A percentile compares a stretch with the other conserved stretches of the same genome.
These are phyloP conservation scores for Tanacetum coccineum DNA, from an alignment of 129 eudicot genomes.

Conservation along the genomic window DNA sequence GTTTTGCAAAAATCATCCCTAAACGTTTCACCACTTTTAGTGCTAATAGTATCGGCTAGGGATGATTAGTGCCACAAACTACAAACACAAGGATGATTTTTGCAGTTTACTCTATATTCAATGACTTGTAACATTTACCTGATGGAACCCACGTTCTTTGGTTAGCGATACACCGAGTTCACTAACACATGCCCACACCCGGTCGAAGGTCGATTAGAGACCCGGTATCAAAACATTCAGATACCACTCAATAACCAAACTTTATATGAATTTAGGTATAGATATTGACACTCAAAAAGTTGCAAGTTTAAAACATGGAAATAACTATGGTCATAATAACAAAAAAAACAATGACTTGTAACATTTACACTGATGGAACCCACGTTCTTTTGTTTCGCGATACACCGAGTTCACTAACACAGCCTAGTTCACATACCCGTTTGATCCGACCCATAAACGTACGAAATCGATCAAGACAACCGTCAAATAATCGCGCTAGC, in stretches of 20 bases:
- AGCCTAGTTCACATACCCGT: constrained; percentile 92
- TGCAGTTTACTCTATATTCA: too few relatives aligned
- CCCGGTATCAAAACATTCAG: too few relatives aligned
- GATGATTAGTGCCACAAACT: too few relatives aligned
- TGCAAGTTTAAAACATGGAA: too few relatives aligned
- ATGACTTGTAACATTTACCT: constrained; percentile 40
- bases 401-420: constrained; percentile 75
- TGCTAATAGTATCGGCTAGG: too few relatives aligned
- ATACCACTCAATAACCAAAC: too few relatives aligned
- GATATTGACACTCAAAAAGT: too few relatives aligned
- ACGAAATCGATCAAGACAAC: constrained; percentile 65
- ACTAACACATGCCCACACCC: constrained; percentile 72
- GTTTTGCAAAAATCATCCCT: too few relatives aligned
- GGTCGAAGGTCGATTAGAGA: too few relatives aligned
- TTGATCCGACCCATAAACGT: constrained; percentile 91
- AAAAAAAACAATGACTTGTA: not conserved
- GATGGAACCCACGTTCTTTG: constrained; percentile 79
- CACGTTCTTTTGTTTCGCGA: constrained; percentile 54
- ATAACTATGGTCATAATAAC: not conserved
- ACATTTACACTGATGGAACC: constrained; percentile 89
- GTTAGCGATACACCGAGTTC: constrained; percentile 78
- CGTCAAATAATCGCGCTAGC: constrained; percentile 53
- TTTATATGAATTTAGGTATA: too few relatives aligned
- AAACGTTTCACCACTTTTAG: too few relatives aligned
- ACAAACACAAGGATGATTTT: too few relatives aligned